Conservation (phyloP, 495 filamentous ascomycete species). For the Talaromyces ruber region DNA sequence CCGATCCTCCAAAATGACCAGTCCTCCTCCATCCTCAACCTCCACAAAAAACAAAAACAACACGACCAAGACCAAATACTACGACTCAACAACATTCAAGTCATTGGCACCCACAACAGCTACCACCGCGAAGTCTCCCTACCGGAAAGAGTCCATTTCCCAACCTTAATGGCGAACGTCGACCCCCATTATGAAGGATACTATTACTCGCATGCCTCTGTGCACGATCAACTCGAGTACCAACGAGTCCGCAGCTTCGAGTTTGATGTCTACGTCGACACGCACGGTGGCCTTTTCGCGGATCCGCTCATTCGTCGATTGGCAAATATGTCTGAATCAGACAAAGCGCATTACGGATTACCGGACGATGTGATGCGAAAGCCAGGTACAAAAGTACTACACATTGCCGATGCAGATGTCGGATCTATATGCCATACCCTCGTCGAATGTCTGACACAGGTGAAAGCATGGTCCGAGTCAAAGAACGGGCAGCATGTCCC, state of each 20-base stretch:
- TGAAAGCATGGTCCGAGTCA: slow-evolving; percentile 1
- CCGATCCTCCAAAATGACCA: not conserved
- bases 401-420: slow-evolving; percentile 6
- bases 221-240: slow-evolving; percentile 4
- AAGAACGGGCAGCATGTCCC: slow-evolving; percentile 2
- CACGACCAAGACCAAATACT: not conserved
- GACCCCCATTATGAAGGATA: not conserved
- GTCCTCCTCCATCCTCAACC: not conserved
- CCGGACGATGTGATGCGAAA: not conserved
- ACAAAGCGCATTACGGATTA: slow-evolving; percentile 1
- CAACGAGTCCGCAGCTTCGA: slow-evolving; percentile 5
- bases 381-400: slow-evolving; percentile 6
- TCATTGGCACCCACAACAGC: slow-evolving; percentile 7
- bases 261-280: slow-evolving; percentile 5
- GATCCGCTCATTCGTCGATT: slow-evolving; percentile 4
- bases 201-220: slow-evolving; percentile 6
- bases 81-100: slow-evolving; percentile 2
- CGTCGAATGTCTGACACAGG: slow-evolving; percentile 4
- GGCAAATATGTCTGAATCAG: slow-evolving; percentile 4
- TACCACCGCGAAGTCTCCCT: slow-evolving; percentile 7
- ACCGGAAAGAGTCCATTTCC: slow-evolving; percentile 1
- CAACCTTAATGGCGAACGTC: not conserved
- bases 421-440: slow-evolving; percentile 5
- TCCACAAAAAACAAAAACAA: not conserved
- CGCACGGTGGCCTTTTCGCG: not conserved